Evolutionary conservation across 257 asterid genomes (phyloP).

Genomic region (Forsythia viridissima): DNA sequence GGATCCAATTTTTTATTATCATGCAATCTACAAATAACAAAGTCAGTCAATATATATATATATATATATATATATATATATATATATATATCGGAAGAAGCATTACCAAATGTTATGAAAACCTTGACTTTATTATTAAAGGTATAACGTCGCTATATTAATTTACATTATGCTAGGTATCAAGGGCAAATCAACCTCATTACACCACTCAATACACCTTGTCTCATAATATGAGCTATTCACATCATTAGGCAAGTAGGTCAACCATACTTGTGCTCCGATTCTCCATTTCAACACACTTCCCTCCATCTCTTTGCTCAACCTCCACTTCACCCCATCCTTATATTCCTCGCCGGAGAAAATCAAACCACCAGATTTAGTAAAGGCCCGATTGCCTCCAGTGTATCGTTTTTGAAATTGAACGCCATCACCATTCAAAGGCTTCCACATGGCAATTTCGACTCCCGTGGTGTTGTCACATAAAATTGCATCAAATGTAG

Average conservation of each 20-base stretch:
- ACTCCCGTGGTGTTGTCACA: conserved; percentile 61
- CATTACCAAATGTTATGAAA: not conserved
- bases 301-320: conserved; percentile 86
- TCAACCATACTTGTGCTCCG: conserved; percentile 80
- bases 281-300: conserved; percentile 89
- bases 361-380: conserved; percentile 72
- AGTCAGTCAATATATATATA: no score
- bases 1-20: no score
- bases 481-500: conserved; percentile 53
- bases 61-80: not conserved
- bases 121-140: not conserved
- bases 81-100: not conserved
- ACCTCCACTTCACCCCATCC: conserved; percentile 60
- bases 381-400: conserved; percentile 59
- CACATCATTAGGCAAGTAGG: conserved; percentile 67
- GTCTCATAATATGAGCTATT: conserved; percentile 56
- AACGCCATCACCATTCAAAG: conserved; percentile 30
- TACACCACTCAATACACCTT: conserved; percentile 78
- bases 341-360: conserved; percentile 69
- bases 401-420: conserved; percentile 41
- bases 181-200: conserved; percentile 86
- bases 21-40: no score
- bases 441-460: conserved; percentile 74
- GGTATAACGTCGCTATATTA: not conserved
- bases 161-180: conserved; percentile 30